Base-by-base conservation (phyloP, 805 yeast species). In the Candida cerambycidarum region DNA sequence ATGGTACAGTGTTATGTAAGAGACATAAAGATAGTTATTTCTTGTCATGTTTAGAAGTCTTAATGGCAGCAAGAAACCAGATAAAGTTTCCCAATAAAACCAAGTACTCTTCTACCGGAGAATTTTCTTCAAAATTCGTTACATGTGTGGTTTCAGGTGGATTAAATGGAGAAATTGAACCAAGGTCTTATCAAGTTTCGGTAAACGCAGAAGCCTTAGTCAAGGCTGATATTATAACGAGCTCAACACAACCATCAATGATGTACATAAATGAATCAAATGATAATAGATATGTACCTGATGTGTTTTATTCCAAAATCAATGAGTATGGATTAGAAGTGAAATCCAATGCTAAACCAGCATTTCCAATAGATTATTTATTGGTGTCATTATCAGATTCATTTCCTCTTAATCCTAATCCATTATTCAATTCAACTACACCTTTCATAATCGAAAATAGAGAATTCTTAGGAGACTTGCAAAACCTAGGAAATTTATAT, bases 91-190 rank as follows among this genome's bases (percentile, higher is more conserved):
- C 89, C 14, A 85, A 83, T 57, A 56, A 65, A 13, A 74, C 87
- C 30, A 79, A 78, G 53, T 83, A 80, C 75, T 74, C 85, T 19
- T 78, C 75, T 21, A 62, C 76, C 8, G 87, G 89, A 2, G 53
- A 57, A 19, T 93, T 78, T 59, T 85, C 96, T 12, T 89, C 97
- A 7, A 88, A 89, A 57, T 93, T 89, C 59, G 92, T 90, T 14
- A 92, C 98, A 0, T 90, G 97, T 66, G 92, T 89, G 16, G 75
- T 93, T 2, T 79, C 95, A 1, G 99, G 99, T n/a, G 95, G 95
- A 50, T 58, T 74, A 11, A 65, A 80, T 38, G 93, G 95, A 16
- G 96, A 92, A 48, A 92, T 93, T 56, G 99, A 92, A 56, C 85
- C 95, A 3, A 72, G 85, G 13, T 79, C 95, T 30, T 93, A 90